Base-by-base conservation (phyloP, 75 land plant species). In the Gnetum montanum region DNA sequence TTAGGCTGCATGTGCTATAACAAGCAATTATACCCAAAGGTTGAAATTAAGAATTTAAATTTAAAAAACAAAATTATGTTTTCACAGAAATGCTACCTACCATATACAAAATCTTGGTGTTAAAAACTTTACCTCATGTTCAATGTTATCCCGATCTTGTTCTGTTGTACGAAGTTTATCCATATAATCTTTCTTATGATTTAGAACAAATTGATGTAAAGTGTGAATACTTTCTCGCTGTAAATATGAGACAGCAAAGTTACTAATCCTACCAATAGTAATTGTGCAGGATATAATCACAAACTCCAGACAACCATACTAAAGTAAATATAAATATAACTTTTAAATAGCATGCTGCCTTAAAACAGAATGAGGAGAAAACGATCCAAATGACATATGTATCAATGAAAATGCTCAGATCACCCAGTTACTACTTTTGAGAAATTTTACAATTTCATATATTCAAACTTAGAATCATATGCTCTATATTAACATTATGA, bases 121-220 rank as follows among this genome's bases (percentile, higher is more conserved):
- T 4, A 4, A 31, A 46, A 15, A 28, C 41, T 75, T 62, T 64
- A 89, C 98, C 78, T 94, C 90, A 60, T 89, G 90, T 56, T 94
- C 98, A 64, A 94, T 94, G 63, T 64, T 78, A 31, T 94, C 98
- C 43, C 87, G 81, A 46, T 94, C 98, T 65, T 89, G 79, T 59
- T 89, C 96, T 29, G 90, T 89, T 54, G 88, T 76, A 19, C 98
- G 87, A 63, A 75, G 85, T 31, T 77, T 34, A 73, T 89, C 96
- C 30, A 78, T 34, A 58, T 94, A 94, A 69, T 94, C 98, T 60
- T 76, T 89, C 45, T 73, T 70, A 52, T 83, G 95, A 36, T 67
- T 70, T 60, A 71, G 23, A 33, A 94, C 65, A 60, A 89, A 94
- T 36, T 36, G 57, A 13, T 94, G 77, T 72, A 94, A 65, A 13